A percentile compares a stretch with the other conserved stretches of the same genome.
These are phyloP conservation scores for Turritis glabra DNA, from an alignment of 345 rosid genomes.

Conservation along the genomic window DNA sequence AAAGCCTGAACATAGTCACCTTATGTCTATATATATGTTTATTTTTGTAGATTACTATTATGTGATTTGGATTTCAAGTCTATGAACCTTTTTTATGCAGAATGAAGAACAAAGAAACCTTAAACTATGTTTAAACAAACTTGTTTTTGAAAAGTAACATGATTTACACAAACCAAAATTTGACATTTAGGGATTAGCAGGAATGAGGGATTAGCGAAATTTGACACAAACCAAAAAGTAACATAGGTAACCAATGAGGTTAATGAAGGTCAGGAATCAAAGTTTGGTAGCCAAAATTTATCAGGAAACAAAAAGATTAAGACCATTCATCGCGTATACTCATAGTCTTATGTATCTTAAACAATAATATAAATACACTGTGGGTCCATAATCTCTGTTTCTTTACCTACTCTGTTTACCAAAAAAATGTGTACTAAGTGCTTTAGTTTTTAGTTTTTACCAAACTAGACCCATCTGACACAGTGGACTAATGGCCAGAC, in stretches of 20 bases:
- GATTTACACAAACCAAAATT: too few relatives aligned
- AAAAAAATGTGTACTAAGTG: neutral
- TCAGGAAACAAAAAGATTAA: constrained; percentile 19
- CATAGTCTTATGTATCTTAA: constrained; percentile 8
- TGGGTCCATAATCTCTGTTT: constrained; percentile 19
- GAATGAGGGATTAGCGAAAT: too few relatives aligned
- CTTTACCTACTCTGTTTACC: constrained; percentile 25
- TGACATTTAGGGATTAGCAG: neutral
- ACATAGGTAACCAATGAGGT: neutral
- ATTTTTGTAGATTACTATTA: too few relatives aligned
- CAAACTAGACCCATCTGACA: neutral
- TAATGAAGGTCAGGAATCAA: constrained; percentile 2
- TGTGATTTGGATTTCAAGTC: too few relatives aligned
- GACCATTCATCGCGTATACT: constrained; percentile 5
- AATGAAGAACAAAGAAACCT: neutral
- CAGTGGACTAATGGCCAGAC: neutral
- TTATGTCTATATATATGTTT: too few relatives aligned
- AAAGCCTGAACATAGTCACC: too few relatives aligned
- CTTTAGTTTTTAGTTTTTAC: neutral
- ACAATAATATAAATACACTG: neutral
- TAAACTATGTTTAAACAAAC: neutral
- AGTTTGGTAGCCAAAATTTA: constrained; percentile 33
- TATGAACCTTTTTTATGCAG: neutral
- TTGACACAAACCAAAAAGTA: too few relatives aligned
- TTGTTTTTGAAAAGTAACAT: too few relatives aligned